Conservation (phyloP, 441 rosid species). For the Populus hybrid region DNA sequence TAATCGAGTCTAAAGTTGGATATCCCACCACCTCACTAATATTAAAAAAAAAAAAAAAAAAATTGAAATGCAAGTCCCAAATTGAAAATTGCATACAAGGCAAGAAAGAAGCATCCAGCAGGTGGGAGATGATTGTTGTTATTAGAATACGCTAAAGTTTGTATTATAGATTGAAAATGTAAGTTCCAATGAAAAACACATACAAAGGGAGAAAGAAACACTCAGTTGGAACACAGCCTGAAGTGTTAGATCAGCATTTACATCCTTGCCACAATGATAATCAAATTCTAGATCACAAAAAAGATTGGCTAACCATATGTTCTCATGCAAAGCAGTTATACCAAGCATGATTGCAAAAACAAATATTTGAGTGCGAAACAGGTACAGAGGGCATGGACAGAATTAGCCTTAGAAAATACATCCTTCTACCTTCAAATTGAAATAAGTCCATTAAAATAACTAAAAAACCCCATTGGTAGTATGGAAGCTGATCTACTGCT, state of each 20-base stretch:
- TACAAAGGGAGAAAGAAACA: background rate
- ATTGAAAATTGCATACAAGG: background rate
- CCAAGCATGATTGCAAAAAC: background rate
- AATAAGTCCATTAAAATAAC: background rate
- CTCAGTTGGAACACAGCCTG: background rate
- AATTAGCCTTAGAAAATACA: background rate
- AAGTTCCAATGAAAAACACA: background rate
- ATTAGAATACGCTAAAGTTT: background rate
- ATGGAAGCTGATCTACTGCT: background rate
- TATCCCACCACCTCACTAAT: background rate
- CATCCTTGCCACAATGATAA: background rate
- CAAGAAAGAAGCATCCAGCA: background rate
- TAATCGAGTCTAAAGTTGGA: background rate
- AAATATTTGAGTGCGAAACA: background rate
- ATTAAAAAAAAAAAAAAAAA: too few relatives aligned
- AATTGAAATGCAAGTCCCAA: background rate
- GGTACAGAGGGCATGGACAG: background rate
- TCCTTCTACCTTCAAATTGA: background rate
- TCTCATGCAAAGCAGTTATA: background rate
- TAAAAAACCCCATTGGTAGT: background rate
- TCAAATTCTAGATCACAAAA: too few relatives aligned
- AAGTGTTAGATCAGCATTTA: background rate
- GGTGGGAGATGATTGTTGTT: background rate
- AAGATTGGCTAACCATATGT: background rate
- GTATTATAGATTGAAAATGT: background rate